Evolutionary conservation across 2,329 filamentous ascomycete species (phyloP).

Genomic region (Paecilomyces variotii): DNA sequence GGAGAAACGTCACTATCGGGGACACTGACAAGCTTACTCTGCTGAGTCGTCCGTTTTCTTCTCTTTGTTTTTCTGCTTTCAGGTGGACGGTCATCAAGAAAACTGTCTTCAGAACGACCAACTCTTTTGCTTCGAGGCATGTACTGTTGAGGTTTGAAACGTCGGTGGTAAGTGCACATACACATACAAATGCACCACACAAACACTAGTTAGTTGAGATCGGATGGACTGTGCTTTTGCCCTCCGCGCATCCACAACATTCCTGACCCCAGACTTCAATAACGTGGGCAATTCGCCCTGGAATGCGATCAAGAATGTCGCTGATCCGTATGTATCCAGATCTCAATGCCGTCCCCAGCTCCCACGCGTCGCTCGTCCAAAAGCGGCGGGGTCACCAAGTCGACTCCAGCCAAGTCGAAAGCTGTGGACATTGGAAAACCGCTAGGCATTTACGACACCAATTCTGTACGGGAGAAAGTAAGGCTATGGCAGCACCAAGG

Average conservation of each 20-base stretch:
- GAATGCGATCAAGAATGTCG: conserved; percentile 5
- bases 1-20: neutral
- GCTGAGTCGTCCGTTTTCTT: neutral
- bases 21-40: neutral
- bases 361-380: conserved; percentile 32
- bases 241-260: neutral
- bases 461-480: conserved; percentile 69
- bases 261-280: conserved; percentile 1
- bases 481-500: conserved; percentile 77
- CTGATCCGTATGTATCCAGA: conserved; percentile 5
- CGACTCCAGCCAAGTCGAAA: conserved; percentile 46
- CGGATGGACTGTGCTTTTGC: neutral
- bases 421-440: conserved; percentile 42
- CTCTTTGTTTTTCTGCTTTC: neutral
- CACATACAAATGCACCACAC: neutral
- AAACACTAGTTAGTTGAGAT: neutral
- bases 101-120: neutral
- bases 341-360: conserved; percentile 34
- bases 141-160: neutral
- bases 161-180: neutral
- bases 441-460: conserved; percentile 52
- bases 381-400: conserved; percentile 50
- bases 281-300: conserved; percentile 1
- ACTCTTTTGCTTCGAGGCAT: neutral
- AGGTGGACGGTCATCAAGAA: neutral